Base-by-base conservation (phyloP, 2,329 filamentous ascomycete species). In the Diaporthe citrichinensis region DNA sequence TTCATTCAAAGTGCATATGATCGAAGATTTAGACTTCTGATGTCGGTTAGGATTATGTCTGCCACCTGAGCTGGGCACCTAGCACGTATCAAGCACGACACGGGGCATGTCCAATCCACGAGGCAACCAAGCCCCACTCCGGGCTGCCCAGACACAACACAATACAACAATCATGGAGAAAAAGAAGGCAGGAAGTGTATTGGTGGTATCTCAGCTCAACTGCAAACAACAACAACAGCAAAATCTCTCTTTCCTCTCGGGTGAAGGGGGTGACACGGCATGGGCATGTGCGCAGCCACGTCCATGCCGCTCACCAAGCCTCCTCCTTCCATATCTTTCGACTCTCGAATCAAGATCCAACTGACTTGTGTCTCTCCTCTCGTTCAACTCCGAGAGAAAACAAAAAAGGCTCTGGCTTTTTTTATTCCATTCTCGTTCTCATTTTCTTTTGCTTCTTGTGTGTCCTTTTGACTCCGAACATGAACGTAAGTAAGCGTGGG, bases 161-260 rank as follows among this genome's bases (percentile, higher is more conserved):
- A 46, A 36, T 4, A 57, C 3, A 17, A 20, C 15, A 34, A 34
- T 25, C n/a, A 55, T 39, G 12, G 39, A 72, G 62, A 57, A 73
- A 77, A 78, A 75, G 73, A 73, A 79, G 39, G 51, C 51, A 75
- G 51, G 71, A 72, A 58, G 58, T 68, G 59, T 73, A 73, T 76
- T 76, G 74, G 74, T 76, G 74, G 74, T 76, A 76, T 76, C 74
- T 74, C 74, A 69, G 61, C 74, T 73, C 71, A 68, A 73, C 74
- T 61, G 57, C 53, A 61, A 77, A 58, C 58, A 77, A 76, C 58
- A 77, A 76, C 46, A 75, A 73, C 68, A 78, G 62, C 78, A 67
- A 74, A 74, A 75, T 67, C 31, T 44, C 59, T 36, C 41, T 57
- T 57, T 28, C 59, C 61, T 68, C 61, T 34, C 59, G 23, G 39